Base-by-base conservation (phyloP, 305 asterid genomes). In the Fraxinus dipetala region DNA sequence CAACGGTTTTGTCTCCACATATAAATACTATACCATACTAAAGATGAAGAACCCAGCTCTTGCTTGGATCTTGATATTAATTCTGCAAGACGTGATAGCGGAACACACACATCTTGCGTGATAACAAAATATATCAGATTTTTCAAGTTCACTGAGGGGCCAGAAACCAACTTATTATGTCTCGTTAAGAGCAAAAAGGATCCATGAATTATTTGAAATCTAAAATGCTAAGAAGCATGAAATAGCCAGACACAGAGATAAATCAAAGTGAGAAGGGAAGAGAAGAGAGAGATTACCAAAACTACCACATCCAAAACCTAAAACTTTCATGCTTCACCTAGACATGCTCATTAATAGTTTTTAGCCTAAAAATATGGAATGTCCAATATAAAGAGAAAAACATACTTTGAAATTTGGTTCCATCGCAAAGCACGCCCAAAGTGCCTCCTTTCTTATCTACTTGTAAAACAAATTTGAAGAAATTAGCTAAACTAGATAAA, bases 391-490 rank as follows among this genome's bases (percentile, higher is more conserved):
- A 32, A 61, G 45, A 77, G 18, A 77, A 45, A 72, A 56, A 83
- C 93, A 77, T 75, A 94, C 99, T 89, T 94, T 98, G 34, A 75
- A 90, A 45, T 88, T 83, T 78, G 98, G 99, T 87, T 79, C 92
- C 98, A 93, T 89, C 6, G 99, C 98, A 83, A 93, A 93, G 90
- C 96, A 93, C 65, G 99, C 97, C 98, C 98, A 96, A 56, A 94
- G 97, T 78, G 99, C 99, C 87, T 96, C 99, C 89, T 96, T 96
- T 83, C 99, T 90, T 88, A 94, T 89, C 99, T 94, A 84, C 85
- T 86, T 72, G 34, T 51, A 78, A 65, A 80, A 82, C 61, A 78
- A 75, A 83, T n/a, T 26, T 32, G 5, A 32, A 35, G 35, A 75
- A 51, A 59, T 82, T 80, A 82, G 84, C 31, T 34, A 72, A 38